Percentiles rank a stretch among this genome's conserved stretches.
Evolutionary conservation across 345 rosid genomes (phyloP).

Genomic region (Eucalyptus polybractea): DNA sequence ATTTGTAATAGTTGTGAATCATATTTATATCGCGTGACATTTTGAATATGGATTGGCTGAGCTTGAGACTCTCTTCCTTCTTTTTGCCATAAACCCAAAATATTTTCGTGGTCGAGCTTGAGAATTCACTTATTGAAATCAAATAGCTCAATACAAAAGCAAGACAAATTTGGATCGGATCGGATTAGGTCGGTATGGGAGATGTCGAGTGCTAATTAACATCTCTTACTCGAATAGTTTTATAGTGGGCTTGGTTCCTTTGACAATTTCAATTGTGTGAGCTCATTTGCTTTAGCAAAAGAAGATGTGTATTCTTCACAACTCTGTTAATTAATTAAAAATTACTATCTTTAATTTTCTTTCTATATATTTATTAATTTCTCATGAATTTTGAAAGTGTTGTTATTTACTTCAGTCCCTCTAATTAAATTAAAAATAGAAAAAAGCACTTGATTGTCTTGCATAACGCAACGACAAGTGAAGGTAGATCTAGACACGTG

Average conservation of each 20-base stretch:
- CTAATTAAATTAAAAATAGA: background rate
- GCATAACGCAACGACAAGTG: fast-evolving
- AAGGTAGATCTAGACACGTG: fast-evolving
- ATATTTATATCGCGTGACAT: fast-evolving
- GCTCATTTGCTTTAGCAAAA: background rate
- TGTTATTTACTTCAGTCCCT: fast-evolving
- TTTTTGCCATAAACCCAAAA: background rate
- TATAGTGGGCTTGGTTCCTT: background rate
- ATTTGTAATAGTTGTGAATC: background rate
- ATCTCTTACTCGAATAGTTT: background rate
- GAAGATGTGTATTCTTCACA: background rate
- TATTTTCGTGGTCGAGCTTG: background rate
- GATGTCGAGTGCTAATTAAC: background rate
- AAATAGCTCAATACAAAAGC: fast-evolving
- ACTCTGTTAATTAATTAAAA: background rate
- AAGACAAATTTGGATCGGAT: background rate
- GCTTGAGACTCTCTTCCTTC: background rate
- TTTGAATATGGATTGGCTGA: background rate
- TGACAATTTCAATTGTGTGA: background rate
- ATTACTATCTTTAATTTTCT: background rate
- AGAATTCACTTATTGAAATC: background rate
- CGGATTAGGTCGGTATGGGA: fast-evolving
- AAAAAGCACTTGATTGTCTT: background rate
- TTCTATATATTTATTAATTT: background rate
- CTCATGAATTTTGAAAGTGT: background rate